Conservation (phyloP, 306 rosid genomes). For the Betula pendula region DNA sequence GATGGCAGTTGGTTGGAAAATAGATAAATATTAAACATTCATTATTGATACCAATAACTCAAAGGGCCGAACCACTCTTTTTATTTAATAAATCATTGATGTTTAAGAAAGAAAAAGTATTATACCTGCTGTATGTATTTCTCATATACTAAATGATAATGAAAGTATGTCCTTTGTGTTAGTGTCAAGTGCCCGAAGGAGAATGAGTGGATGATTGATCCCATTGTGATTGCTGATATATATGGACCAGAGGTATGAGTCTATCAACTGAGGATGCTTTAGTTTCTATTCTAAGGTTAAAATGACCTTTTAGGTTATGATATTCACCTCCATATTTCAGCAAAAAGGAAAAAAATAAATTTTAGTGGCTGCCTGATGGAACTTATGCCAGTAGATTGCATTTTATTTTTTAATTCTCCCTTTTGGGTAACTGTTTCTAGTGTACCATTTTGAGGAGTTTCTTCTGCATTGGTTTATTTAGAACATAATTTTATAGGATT, state of each 20-base stretch:
- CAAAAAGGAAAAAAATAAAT: background rate
- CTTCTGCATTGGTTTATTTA: background rate
- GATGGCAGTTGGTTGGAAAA: constrained; percentile 10
- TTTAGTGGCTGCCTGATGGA: background rate
- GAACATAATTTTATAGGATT: background rate
- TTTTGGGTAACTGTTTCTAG: background rate
- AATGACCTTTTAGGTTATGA: background rate
- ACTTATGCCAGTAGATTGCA: background rate
- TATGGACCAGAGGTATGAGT: constrained; percentile 85
- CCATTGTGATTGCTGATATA: constrained; percentile 76
- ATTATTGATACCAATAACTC: background rate
- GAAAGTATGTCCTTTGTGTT: constrained; percentile 29
- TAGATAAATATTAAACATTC: constrained; percentile 7
- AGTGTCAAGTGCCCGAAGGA: constrained; percentile 77
- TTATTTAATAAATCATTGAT: background rate
- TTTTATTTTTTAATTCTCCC: background rate
- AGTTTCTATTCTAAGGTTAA: background rate
- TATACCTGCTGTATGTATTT: constrained; percentile 19
- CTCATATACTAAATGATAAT: constrained; percentile 5
- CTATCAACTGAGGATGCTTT: constrained; percentile 18
- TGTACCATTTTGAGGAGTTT: background rate
- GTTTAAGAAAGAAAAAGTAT: constrained; percentile 4
- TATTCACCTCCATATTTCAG: background rate
- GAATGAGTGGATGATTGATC: constrained; percentile 87
- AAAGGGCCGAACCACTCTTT: background rate